Evolutionary conservation across 805 yeast genomes (phyloP), one percentile per base, ranked within the genome.

Genomic region (Cyberlindnera mrakii): DNA sequence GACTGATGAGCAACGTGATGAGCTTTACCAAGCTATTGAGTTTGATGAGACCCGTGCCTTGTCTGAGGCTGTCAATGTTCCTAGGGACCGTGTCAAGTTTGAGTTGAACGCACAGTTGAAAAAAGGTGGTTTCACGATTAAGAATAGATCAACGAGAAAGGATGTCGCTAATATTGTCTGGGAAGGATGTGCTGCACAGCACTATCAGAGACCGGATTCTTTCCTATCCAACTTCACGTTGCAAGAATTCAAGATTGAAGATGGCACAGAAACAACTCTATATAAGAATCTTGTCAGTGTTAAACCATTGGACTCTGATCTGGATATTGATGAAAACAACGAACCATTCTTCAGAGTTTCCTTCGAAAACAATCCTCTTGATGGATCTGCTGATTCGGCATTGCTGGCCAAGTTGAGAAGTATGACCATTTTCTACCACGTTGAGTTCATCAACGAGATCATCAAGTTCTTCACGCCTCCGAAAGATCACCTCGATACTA

Each of bases 11-110:
- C 96, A 93, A 57, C 74, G 86, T 49, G 74, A 87, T 57, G 99
- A 95, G 46, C 69, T 93, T 17, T 90, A 88, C 57, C 95, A 87
- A 47, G 95, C 97, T 0, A 90, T 93, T 50, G 99, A 90, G 49
- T 90, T 82, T 52, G 86, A 90, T 52, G 96, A 90, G 48, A 63
- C 70, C 17, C 69, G 74, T 39, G 68, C 67, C 1, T 43, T 75
- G 1, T 55, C 71, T 1, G 78, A 78, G 25, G 66, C 82, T 1
- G 64, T 80, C 6, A 82, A 84, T 45, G 55, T 85, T 2, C 95
- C 96, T 0, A 75, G 78, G 41, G 95, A 88, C 45, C 67, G 86
- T 30, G 76, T 84, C 5, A 76, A 76, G n/a, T 55, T 83, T 42
- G 84, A 83, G 48, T 56, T 91, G 4, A 72, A 77, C 19, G 80